Conservation (phyloP, 192 early-diverging fungal genomes). For the Mortierella hygrophila region DNA sequence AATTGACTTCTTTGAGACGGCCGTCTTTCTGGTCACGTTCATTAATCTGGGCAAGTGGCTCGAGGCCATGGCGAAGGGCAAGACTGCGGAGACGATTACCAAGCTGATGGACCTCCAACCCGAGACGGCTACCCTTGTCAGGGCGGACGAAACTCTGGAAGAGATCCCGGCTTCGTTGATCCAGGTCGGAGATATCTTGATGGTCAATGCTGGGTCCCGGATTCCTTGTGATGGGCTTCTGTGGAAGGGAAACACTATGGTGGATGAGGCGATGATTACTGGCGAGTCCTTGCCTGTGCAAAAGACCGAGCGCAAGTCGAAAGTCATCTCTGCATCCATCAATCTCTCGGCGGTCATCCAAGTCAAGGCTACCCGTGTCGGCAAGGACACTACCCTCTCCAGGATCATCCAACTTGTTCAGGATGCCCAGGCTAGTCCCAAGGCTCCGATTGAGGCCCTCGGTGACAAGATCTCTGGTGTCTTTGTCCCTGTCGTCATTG, state of each 20-base stretch:
- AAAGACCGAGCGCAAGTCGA: constrained; percentile 64
- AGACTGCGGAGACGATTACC: constrained; percentile 82
- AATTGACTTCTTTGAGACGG: constrained; percentile 83
- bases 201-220: constrained; percentile 73
- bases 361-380: constrained; percentile 74
- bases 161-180: constrained; percentile 53
- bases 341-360: constrained; percentile 69
- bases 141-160: constrained; percentile 34
- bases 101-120: constrained; percentile 83
- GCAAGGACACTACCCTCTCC: constrained; percentile 71
- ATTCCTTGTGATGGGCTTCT: constrained; percentile 81
- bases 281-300: constrained; percentile 81
- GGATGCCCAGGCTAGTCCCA: constrained; percentile 71
- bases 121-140: constrained; percentile 73
- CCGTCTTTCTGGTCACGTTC: constrained; percentile 83
- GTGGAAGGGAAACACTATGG: constrained; percentile 65
- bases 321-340: constrained; percentile 74
- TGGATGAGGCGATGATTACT: constrained; percentile 88
- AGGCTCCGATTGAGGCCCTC: constrained; percentile 75
- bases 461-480: constrained; percentile 72
- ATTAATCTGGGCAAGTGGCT: constrained; percentile 87
- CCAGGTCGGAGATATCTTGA: constrained; percentile 80
- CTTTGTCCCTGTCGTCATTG: constrained; percentile 76
- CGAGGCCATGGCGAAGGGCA: constrained; percentile 82
- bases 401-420: constrained; percentile 75